Evolutionary conservation across 345 rosid species (phyloP).

Genomic region (Eutrema japonicum): DNA sequence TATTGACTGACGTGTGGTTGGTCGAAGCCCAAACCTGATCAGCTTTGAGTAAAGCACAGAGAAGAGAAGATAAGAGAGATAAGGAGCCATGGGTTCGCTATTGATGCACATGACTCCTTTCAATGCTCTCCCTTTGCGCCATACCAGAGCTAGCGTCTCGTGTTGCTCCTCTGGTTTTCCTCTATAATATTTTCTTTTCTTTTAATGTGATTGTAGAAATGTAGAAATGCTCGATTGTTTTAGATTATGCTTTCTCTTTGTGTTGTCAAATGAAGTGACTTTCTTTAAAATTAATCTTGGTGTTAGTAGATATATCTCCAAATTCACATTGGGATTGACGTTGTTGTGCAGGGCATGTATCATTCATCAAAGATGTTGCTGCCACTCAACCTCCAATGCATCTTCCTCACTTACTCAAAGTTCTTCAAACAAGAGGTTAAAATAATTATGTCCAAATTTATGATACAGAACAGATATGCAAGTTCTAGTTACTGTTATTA

Average conservation of each 20-base stretch:
- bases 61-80: not conserved
- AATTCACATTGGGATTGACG: conserved; percentile 13
- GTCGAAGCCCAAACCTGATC: not conserved
- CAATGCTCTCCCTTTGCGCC: conserved; percentile 48
- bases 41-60: conserved; percentile 10
- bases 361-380: conserved; percentile 77
- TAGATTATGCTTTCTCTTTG: conserved; percentile 4
- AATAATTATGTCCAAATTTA: not conserved
- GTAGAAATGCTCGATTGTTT: not conserved
- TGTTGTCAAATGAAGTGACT: conserved; percentile 1
- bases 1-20: not conserved
- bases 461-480: not conserved
- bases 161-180: conserved; percentile 59
- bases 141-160: conserved; percentile 45
- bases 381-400: conserved; percentile 69
- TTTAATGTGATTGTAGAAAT: conserved; percentile 2
- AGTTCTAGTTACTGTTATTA: not conserved
- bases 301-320: conserved; percentile 15
- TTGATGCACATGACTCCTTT: conserved; percentile 51
- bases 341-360: conserved; percentile 59
- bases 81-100: conserved; percentile 40
- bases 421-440: conserved; percentile 75
- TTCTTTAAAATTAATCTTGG: conserved; percentile 11
- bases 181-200: not conserved
- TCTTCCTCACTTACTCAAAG: conserved; percentile 68